Percentiles rank a stretch among this genome's conserved stretches.
These are phyloP conservation scores for Anethum foeniculum DNA, from an alignment of 140 eudicot species.

Conservation along the genomic window DNA sequence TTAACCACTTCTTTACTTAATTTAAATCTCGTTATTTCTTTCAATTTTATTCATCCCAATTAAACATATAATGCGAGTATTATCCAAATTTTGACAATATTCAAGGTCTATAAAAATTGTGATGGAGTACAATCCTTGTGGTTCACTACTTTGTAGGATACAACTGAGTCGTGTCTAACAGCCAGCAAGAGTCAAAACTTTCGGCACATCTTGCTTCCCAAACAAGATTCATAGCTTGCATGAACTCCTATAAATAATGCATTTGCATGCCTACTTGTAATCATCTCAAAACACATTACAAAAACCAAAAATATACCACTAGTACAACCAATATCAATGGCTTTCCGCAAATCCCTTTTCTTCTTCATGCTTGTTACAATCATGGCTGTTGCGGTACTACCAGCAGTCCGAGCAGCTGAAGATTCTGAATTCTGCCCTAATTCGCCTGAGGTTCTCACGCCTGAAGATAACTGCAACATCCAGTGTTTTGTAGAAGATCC, in stretches of 20 bases:
- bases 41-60: no score
- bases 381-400: neutral
- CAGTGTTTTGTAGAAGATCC: neutral
- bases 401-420: neutral
- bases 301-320: neutral
- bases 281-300: neutral
- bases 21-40: no score
- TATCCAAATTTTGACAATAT: no score
- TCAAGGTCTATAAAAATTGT: no score
- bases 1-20: no score
- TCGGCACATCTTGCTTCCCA: neutral
- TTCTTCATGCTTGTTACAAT: neutral
- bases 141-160: neutral
- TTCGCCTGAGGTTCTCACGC: neutral
- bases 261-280: neutral
- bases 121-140: neutral
- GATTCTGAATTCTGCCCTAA: constrained; percentile 1
- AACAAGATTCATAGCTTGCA: neutral
- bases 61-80: no score
- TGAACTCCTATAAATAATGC: neutral
- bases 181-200: neutral
- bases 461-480: constrained; percentile 1
- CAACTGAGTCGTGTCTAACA: neutral
- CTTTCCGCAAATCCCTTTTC: neutral
- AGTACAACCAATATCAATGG: neutral